Percentiles rank a stretch among this genome's conserved stretches.
phyloP scores from a whole-genome alignment of 2,329 filamentous ascomycete species.

The Stagonosporopsis cucurbitacearum region DNA sequence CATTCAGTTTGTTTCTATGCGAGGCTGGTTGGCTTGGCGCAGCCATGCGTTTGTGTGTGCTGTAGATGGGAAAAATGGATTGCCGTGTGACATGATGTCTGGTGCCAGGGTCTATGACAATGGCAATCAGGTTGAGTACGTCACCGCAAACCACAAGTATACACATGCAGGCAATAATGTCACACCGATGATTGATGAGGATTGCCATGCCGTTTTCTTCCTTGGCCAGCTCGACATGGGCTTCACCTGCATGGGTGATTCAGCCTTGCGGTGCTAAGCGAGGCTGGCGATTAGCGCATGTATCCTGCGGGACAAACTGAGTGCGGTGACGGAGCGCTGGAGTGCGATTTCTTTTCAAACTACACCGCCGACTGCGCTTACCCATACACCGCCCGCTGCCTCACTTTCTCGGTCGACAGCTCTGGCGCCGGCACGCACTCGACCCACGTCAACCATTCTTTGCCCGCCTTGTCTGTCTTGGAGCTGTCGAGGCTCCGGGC shows the following conservation, averaged over 20 bases:
- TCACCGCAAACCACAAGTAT: background rate
- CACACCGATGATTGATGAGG: background rate
- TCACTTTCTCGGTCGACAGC: slow-evolving; percentile 10
- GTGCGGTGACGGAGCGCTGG: slow-evolving; percentile 11
- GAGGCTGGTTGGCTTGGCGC: background rate
- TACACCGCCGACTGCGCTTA: slow-evolving; percentile 31
- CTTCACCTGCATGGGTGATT: slow-evolving; percentile 1
- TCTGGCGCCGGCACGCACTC: slow-evolving; percentile 28
- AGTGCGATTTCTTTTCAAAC: slow-evolving; percentile 18
- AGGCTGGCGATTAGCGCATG: slow-evolving; percentile 11
- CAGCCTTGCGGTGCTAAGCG: slow-evolving; percentile 17
- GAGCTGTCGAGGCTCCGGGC: slow-evolving; percentile 49
- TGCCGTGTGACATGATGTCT: background rate
- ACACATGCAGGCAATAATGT: background rate
- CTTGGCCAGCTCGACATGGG: background rate
- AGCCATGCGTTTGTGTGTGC: background rate
- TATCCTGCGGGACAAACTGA: slow-evolving; percentile 13
- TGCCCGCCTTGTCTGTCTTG: slow-evolving; percentile 37
- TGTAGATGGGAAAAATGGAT: background rate
- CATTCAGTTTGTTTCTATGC: background rate
- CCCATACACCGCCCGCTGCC: slow-evolving; percentile 19
- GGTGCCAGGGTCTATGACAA: background rate
- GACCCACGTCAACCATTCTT: slow-evolving; percentile 6
- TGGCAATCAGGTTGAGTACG: background rate
- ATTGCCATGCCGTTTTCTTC: background rate